These are phyloP conservation scores for Lentinus brumalis DNA, from an alignment of 768 basidiomycete genomes.

Conservation along the genomic window DNA sequence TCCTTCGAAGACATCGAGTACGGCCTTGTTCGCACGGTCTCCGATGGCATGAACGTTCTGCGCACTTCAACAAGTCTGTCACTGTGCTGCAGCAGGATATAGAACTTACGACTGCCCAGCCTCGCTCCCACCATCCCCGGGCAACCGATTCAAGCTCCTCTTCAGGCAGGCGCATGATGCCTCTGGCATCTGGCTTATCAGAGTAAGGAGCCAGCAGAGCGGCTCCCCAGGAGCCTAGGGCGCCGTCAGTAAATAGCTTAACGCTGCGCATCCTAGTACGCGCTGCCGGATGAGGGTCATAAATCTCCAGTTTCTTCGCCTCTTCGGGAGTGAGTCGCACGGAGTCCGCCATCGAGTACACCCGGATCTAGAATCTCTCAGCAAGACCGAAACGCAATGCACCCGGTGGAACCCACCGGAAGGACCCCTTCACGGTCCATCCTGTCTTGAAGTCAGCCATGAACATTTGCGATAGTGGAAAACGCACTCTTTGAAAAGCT, in stretches of 20 bases:
- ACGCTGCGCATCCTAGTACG: conserved; percentile 50
- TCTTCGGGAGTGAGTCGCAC: conserved; percentile 35
- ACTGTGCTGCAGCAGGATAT: not conserved
- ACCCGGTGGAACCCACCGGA: conserved; percentile 51
- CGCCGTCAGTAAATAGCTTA: conserved; percentile 82
- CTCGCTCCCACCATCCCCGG: conserved; percentile 65
- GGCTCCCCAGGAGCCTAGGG: conserved; percentile 91
- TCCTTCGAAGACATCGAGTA: conserved; percentile 82
- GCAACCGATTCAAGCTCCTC: conserved; percentile 56
- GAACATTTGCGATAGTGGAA: not conserved
- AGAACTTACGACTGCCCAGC: conserved; percentile 79
- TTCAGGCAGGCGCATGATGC: conserved; percentile 65
- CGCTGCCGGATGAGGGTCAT: conserved; percentile 37
- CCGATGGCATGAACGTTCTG: conserved; percentile 91
- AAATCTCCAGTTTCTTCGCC: conserved; percentile 22
- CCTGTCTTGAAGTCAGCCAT: conserved; percentile 39
- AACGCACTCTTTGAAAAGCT: conserved; percentile 66
- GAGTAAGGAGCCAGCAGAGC: conserved; percentile 85
- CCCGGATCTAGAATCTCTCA: conserved; percentile 29
- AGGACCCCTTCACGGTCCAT: conserved; percentile 68
- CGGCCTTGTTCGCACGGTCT: conserved; percentile 82
- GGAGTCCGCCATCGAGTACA: conserved; percentile 44
- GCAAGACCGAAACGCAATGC: not conserved
- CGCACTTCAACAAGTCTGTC: not conserved
- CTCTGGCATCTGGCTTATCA: conserved; percentile 71